Base-by-base conservation (phyloP, 208 protist genomes). In the Vickermania spadyakhi region DNA sequence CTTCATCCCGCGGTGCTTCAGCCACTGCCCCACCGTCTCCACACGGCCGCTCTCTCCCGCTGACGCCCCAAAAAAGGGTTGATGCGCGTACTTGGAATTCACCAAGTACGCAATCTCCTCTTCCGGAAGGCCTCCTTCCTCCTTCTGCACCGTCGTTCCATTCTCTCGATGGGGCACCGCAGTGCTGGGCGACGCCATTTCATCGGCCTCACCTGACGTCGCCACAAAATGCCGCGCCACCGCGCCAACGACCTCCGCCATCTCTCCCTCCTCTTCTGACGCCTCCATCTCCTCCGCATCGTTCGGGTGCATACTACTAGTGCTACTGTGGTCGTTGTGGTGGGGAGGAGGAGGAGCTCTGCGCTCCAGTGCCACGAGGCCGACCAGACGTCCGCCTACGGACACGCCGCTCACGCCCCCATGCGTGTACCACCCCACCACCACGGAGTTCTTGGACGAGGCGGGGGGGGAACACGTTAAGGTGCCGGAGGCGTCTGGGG, bases 161-260 rank as follows among this genome's bases (percentile, higher is more conserved):
- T 18, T 45, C 36, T 45, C 36, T n/a, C n/a, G n/a, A n/a, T n/a
- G n/a, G n/a, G n/a, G n/a, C n/a, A n/a, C n/a, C n/a, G n/a, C n/a
- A n/a, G n/a, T n/a, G n/a, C n/a, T n/a, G n/a, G n/a, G n/a, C n/a
- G n/a, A n/a, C n/a, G n/a, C n/a, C n/a, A n/a, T n/a, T 18, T 45
- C 36, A 7, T 45, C 36, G 11, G 36, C 36, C 36, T 45, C 36
- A 1, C 89, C 89, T 1, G 72, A 77, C 36, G 68, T 88, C 29
- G 83, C 84, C 1, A 95, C 85, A 62, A 95, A 91, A 65, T 95
- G 89, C 3, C 84, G 72, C 18, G 83, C 85, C 13, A 86, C 72
- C 25, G 81, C 72, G 0, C 73, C 80, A 2, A 87, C 68, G 30
- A 51, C 60, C 56, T 80, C 71, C n/a, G n/a, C n/a, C n/a, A n/a